These are phyloP conservation scores for Aureobasidium sp. DNA, from an alignment of 2,329 filamentous ascomycete species.

Conservation along the genomic window DNA sequence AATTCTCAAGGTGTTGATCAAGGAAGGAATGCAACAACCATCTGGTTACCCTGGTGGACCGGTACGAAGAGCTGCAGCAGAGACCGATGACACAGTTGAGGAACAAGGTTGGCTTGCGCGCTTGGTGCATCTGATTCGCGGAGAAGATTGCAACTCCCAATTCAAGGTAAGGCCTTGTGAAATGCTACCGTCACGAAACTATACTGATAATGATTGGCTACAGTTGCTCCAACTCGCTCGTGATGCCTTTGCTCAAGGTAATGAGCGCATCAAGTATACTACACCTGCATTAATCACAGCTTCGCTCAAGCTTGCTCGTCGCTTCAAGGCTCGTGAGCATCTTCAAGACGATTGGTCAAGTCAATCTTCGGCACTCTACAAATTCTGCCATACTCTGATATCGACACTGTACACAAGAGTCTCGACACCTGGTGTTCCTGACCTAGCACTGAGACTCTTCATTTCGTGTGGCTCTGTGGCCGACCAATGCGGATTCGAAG, in stretches of 20 bases:
- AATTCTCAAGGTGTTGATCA: conserved; percentile 83
- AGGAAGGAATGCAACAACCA: conserved; percentile 76
- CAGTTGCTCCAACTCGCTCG: conserved; percentile 76
- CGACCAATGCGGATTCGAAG: conserved; percentile 84
- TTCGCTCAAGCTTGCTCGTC: conserved; percentile 79
- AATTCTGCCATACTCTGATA: conserved; percentile 86
- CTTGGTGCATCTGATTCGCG: conserved; percentile 80
- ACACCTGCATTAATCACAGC: conserved; percentile 87
- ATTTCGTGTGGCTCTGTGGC: conserved; percentile 88
- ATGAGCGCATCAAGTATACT: conserved; percentile 92
- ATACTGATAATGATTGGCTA: conserved; percentile 20
- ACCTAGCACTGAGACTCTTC: conserved; percentile 83
- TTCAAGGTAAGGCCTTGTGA: conserved; percentile 62
- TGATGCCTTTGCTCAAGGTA: conserved; percentile 83
- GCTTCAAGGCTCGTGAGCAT: conserved; percentile 86
- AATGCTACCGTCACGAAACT: too few species aligned
- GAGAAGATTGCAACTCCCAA: conserved; percentile 83
- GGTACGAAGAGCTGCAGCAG: conserved; percentile 63
- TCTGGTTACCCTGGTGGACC: conserved; percentile 75
- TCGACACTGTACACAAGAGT: conserved; percentile 84
- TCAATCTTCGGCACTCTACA: conserved; percentile 76
- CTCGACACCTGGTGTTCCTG: conserved; percentile 62
- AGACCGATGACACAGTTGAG: conserved; percentile 96
- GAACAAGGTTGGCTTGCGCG: conserved; percentile 96
- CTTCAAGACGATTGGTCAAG: conserved; percentile 68